Evolutionary conservation across 345 rosid genomes (phyloP), one percentile per base, ranked within the genome.

Genomic region (Salix caprea): DNA sequence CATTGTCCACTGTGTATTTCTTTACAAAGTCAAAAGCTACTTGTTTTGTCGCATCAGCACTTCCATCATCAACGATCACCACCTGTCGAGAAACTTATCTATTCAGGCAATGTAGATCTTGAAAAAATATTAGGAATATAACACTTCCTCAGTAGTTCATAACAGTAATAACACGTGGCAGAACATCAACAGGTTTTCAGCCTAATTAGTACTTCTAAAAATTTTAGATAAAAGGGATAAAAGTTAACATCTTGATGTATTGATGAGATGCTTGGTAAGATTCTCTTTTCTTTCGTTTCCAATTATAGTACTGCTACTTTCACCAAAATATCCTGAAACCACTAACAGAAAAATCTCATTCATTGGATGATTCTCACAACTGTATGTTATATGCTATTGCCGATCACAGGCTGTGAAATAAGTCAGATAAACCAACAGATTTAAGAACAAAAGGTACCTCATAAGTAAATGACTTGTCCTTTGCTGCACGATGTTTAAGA

Each of bases 51-150:
- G 85, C 90, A 87, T 96, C 99, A 69, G 78, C 79, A 85, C 99
- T 96, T 83, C 99, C 99, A 76, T 96, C 98, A 79, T 96, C 99
- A 86, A 96, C 84, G 18, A 96, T 91, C 71, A 94, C 76, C 65
- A 96, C 95, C 99, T 96, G 81, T 73, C 48, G 61, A 84, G 23
- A 48, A 65, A 71, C 8, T 73, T 70, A 76, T 40, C 21, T 26
- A 64, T 73, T 74, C 50, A 72, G 11, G 74, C 4, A 44, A 30
- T 72, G 34, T 37, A 46, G 28, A 66, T 15, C 34, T 79, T 8
- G 46, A 69, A 24, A 70, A 44, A 56, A 70, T 36, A 28, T 18
- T 7, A 30, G 6, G 50, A 52, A 12, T 12, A 72, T 70, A 61
- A 46, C 77, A 60, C 54, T 42, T 65, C 74, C 52, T 70, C 66